A percentile compares a stretch with the other conserved stretches of the same genome.
phyloP scores from a whole-genome alignment of 768 basidiomycete species.

The Termitomyces sp. region DNA sequence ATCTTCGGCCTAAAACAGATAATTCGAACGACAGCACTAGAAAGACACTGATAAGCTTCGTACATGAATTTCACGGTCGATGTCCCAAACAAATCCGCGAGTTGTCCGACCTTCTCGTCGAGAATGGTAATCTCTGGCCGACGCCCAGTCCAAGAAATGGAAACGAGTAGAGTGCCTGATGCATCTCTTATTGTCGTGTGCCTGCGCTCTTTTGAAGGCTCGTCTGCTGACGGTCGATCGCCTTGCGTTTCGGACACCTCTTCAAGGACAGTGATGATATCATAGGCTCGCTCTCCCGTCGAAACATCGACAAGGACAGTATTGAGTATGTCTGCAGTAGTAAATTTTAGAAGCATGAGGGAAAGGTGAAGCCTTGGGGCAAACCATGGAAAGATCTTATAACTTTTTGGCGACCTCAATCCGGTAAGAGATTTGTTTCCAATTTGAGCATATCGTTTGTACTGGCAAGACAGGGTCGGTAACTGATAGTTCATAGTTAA shows the following conservation, averaged over 20 bases:
- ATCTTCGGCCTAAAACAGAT: constrained; percentile 40
- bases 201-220: constrained; percentile 18
- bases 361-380: background rate
- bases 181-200: constrained; percentile 40
- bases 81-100: constrained; percentile 53
- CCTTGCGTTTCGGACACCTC: constrained; percentile 24
- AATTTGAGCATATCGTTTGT: constrained; percentile 42
- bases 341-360: constrained; percentile 54
- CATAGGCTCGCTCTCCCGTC: constrained; percentile 43
- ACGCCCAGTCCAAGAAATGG: constrained; percentile 48
- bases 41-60: background rate
- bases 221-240: constrained; percentile 14
- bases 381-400: constrained; percentile 12
- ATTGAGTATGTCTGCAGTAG: constrained; percentile 52
- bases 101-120: constrained; percentile 43
- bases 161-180: constrained; percentile 34
- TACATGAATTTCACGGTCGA: constrained; percentile 51
- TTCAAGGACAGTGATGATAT: constrained; percentile 40
- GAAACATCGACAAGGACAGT: constrained; percentile 46
- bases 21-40: background rate
- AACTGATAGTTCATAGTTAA: background rate
- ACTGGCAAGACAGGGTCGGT: background rate
- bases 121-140: constrained; percentile 46
- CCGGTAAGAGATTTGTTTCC: constrained; percentile 38
- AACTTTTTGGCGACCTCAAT: constrained; percentile 22